Base-by-base conservation (phyloP, 2,329 filamentous ascomycete genomes). In the Endoconidiophora polonica region DNA sequence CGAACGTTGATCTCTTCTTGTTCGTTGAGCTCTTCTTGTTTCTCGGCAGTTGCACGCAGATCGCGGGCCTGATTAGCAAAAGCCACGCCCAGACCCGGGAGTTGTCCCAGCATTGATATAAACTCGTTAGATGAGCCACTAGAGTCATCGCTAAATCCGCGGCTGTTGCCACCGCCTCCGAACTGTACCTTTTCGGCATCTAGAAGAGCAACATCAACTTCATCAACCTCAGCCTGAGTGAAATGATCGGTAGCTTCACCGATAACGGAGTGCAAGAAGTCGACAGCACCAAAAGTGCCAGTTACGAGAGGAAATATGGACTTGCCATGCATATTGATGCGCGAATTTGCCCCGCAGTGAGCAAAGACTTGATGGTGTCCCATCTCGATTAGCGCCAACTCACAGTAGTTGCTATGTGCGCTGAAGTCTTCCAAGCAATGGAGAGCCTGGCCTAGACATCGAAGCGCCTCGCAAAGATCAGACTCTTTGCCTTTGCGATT, bases 361-460 rank as follows among this genome's bases (percentile, higher is more conserved):
- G 84, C 68, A 57, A 87, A 90, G 18, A 90, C 78, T 38, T 76
- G 72, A 53, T 68, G 66, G 58, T 76, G 74, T 2, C 81, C 81
- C 56, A 85, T 69, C 60, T 91, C 85, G 24, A 80, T 74, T 24
- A 91, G 70, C 3, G 75, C 81, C 53, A 90, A 72, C 63, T 91
- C 85, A 58, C 79, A 81, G 64, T 90, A 91, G 65, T 90, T 90
- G 60, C 81, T 86, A 63, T 90, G 84, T 1, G 84, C 84, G 44
- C 80, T 79, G 68, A 75, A 91, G 57, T 88, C 74, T 72, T 88
- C 83, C 60, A 88, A 71, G 43, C 80, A 85, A 62, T 88, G 83
- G 22, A 87, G 69, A 2, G 80, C 77, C 61, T 87, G 83, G 0
- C 83, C 83, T 0, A 88, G 69, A 54, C 81, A 86, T 52, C 85